Evolutionary conservation across 129 eudicot genomes (phyloP).

Genomic region (Kitagawia praeruptora): DNA sequence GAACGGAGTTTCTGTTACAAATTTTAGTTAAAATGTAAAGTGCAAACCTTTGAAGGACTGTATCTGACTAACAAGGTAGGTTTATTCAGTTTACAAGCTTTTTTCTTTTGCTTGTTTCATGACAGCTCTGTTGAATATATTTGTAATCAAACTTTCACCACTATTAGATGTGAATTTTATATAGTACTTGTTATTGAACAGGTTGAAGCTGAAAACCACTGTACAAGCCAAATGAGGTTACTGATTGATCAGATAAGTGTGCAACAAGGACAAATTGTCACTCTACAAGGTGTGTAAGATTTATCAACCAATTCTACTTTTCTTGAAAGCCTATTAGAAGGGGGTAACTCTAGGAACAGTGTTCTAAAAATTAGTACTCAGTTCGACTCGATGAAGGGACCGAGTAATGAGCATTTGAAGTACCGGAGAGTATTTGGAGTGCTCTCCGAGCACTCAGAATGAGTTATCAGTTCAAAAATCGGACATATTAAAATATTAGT

Average conservation of each 20-base stretch:
- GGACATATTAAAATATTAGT: too few species aligned
- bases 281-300: conserved; percentile 58
- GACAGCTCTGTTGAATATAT: not conserved
- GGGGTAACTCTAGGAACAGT: not conserved
- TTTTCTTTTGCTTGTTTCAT: not conserved
- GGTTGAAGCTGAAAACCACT: conserved; percentile 86
- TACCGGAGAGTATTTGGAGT: too few species aligned
- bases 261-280: conserved; percentile 55
- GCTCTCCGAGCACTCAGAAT: too few species aligned
- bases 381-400: too few species aligned
- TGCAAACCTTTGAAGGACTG: not conserved
- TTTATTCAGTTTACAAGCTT: not conserved
- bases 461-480: too few species aligned
- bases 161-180: not conserved
- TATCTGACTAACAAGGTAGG: not conserved
- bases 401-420: too few species aligned
- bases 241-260: conserved; percentile 76
- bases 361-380: not conserved
- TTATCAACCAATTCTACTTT: conserved; percentile 2
- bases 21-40: not conserved
- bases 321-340: not conserved
- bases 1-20: too few species aligned
- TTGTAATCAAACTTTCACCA: not conserved
- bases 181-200: conserved; percentile 17
- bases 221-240: conserved; percentile 64